phyloP scores from a whole-genome alignment of 768 basidiomycete species.

The Kwoniella sp. region DNA sequence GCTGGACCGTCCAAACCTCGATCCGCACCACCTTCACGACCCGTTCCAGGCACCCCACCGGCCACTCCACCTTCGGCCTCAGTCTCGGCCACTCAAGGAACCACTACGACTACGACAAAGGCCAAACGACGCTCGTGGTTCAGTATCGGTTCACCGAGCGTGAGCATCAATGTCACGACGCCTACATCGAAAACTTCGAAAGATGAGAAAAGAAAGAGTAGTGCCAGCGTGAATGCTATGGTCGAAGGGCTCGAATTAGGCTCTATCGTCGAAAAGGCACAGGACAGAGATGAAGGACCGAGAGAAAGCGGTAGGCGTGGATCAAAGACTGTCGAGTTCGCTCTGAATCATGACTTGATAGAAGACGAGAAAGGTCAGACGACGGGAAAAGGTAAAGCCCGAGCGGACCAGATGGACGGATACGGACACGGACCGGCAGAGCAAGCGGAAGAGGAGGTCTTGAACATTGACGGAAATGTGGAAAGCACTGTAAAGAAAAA shows the following conservation, averaged over 20 bases:
- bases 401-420: background rate
- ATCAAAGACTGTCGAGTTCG: background rate
- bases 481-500: conserved; percentile 25
- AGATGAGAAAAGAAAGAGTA: conserved; percentile 16
- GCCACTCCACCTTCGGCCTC: conserved; percentile 29
- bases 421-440: too few relatives aligned
- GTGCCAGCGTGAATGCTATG: background rate
- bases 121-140: conserved; percentile 44
- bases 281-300: background rate
- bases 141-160: conserved; percentile 16
- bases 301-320: background rate
- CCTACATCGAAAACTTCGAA: conserved; percentile 1
- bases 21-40: conserved; percentile 14
- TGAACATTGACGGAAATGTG: conserved; percentile 41
- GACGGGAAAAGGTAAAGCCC: background rate
- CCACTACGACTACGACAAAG: background rate
- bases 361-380: background rate
- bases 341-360: background rate
- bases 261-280: background rate
- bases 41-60: conserved; percentile 16
- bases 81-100: conserved; percentile 12
- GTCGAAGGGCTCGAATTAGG: conserved; percentile 6
- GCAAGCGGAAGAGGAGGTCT: conserved; percentile 18
- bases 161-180: background rate
- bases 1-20: conserved; percentile 29